Base-by-base conservation (phyloP, 768 basidiomycete species). In the Saitozyma sp. region DNA sequence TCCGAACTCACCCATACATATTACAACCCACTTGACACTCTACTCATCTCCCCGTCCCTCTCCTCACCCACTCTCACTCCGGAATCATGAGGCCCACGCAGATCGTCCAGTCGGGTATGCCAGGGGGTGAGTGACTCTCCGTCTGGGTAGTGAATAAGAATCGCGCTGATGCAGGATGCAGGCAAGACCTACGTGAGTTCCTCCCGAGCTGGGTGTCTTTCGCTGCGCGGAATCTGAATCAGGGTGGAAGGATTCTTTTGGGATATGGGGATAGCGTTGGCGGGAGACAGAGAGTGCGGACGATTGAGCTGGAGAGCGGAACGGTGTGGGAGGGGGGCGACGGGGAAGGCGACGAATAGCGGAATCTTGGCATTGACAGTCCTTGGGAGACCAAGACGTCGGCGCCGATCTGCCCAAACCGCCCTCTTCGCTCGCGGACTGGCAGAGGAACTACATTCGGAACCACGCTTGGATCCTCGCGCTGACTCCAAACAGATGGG, bases 171-270 rank as follows among this genome's bases (percentile, higher is more conserved):
- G 29, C 29, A 46, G 39, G 66, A 9, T 51, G 39, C 59, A 92
- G 91, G 85, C 81, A 89, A 89, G 83, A 84, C 84, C 82, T 93
- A 86, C 80, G 91, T 92, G 83, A 85, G 90, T 84, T 54, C 54
- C 42, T n/a, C 16, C 50, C 9, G 13, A 49, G 13, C 16, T 61
- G 16, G n/a, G 42, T 38, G 38, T 45, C 40, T 38, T 43, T 37
- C 20, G 62, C 29, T 29, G 29, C 29, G 40, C 17, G 39, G 55
- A n/a, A 2, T 11, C 1, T 7, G 37, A 10, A 2, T 6, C 7
- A 48, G 11, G 19, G 14, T 10, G n/a, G 37, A 13, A 13, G 13
- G 8, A 41, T 41, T 17, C 13, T 17, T 1, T 1, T 1, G 19
- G 13, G 40, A 45, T 11, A 39, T 37, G 46, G 39, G 19, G 57